These are phyloP conservation scores for Komagataella mondaviorum DNA, from an alignment of 805 yeast genomes.

Conservation along the genomic window DNA sequence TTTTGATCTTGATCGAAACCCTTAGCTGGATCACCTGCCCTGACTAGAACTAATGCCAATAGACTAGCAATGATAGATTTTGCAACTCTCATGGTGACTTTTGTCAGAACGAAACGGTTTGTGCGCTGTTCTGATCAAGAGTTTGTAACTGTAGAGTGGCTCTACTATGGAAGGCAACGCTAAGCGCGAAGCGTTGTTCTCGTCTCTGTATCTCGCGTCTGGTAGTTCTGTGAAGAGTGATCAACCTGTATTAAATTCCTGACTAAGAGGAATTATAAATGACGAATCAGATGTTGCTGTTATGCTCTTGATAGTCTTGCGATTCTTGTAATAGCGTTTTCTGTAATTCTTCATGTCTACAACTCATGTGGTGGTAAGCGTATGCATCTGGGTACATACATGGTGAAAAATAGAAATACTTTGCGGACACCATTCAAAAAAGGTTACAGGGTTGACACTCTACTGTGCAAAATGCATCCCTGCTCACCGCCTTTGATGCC, in stretches of 20 bases:
- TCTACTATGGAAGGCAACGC: background rate
- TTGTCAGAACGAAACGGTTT: background rate
- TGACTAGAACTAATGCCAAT: background rate
- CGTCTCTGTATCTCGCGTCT: background rate
- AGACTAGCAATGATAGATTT: background rate
- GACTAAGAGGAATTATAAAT: too few species aligned
- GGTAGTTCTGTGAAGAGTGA: background rate
- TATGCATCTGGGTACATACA: too few species aligned
- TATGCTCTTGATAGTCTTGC: background rate
- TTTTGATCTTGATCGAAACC: slow-evolving; percentile 3
- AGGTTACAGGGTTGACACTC: background rate
- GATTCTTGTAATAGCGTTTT: too few species aligned
- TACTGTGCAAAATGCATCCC: background rate
- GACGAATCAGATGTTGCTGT: too few species aligned
- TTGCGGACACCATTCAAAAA: background rate
- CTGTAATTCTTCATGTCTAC: too few species aligned
- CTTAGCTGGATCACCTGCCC: slow-evolving; percentile 1
- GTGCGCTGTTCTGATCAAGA: background rate
- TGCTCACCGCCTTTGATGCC: background rate
- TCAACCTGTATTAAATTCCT: too few species aligned
- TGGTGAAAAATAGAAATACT: too few species aligned
- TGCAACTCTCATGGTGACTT: background rate
- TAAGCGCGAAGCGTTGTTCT: background rate
- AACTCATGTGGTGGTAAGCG: too few species aligned
- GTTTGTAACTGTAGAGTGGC: background rate